A percentile compares a stretch with the other conserved stretches of the same genome.
Conservation (phyloP, 345 rosid species). For the Hirschfeldia incana region DNA sequence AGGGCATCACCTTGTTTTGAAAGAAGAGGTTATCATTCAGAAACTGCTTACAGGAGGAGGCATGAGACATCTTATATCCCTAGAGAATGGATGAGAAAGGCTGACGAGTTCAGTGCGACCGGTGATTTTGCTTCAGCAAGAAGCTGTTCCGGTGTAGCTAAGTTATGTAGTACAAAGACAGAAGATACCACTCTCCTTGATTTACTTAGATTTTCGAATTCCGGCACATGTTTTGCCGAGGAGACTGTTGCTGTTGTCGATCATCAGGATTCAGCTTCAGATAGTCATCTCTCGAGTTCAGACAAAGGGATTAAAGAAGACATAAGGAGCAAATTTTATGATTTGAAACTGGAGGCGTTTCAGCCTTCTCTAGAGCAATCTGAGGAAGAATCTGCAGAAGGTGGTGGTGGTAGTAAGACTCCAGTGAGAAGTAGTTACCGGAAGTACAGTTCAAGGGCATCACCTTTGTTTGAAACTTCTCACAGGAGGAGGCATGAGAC, state of each 20-base stretch:
- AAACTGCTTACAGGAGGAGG: slow-evolving; percentile 37
- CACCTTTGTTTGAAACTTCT: slow-evolving; percentile 41
- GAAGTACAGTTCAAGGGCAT: slow-evolving; percentile 56
- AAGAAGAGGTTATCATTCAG: slow-evolving; percentile 44
- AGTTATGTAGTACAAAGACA: slow-evolving; percentile 49
- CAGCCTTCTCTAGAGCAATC: not conserved
- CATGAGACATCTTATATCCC: slow-evolving; percentile 34
- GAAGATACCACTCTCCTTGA: slow-evolving; percentile 42
- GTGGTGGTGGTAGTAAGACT: slow-evolving; percentile 4
- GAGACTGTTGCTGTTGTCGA: not conserved
- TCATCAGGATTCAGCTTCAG: slow-evolving; percentile 31
- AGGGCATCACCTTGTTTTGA: slow-evolving; percentile 50
- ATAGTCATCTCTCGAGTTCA: slow-evolving; percentile 19
- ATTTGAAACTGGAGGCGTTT: slow-evolving; percentile 10
- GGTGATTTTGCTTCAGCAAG: slow-evolving; percentile 31
- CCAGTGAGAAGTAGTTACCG: slow-evolving; percentile 43
- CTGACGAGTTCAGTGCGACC: slow-evolving; percentile 10
- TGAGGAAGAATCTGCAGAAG: slow-evolving; percentile 16
- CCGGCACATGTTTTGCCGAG: not conserved
- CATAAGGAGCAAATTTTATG: slow-evolving; percentile 18
- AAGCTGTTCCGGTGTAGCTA: slow-evolving; percentile 27
- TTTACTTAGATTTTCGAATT: slow-evolving; percentile 7
- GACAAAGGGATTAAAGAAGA: slow-evolving; percentile 21
- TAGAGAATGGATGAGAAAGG: slow-evolving; percentile 48
- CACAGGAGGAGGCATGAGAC: slow-evolving; percentile 36